Evolutionary conservation across 2,329 filamentous ascomycete genomes (phyloP).

Genomic region (Tolypocladium sp.): DNA sequence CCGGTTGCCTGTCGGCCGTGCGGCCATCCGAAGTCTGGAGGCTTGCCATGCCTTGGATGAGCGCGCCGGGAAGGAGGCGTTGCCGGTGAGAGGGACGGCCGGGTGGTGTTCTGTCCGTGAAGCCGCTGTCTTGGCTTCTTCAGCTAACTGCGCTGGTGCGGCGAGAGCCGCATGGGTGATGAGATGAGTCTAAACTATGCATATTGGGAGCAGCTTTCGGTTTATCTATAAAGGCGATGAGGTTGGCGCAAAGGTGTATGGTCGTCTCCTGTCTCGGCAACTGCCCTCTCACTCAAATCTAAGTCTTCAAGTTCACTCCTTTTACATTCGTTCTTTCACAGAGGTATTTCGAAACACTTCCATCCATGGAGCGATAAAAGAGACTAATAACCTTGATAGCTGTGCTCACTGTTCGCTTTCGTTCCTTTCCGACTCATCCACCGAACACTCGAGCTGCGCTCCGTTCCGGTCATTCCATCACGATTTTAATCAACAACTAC

Average conservation of each 20-base stretch:
- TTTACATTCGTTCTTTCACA: constrained; percentile 1
- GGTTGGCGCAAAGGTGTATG: background rate
- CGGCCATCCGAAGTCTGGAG: background rate
- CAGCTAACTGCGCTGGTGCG: background rate
- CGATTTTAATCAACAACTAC: background rate
- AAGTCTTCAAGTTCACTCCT: background rate
- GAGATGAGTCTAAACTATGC: background rate
- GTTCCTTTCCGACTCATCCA: constrained; percentile 4
- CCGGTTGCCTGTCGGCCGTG: background rate
- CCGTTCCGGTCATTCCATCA: background rate
- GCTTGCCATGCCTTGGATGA: background rate
- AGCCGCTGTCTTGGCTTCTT: background rate
- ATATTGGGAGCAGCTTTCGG: background rate
- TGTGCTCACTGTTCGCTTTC: constrained; percentile 13
- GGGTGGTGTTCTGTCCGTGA: background rate
- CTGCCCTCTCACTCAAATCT: background rate
- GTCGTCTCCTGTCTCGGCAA: background rate
- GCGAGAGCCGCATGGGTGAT: background rate
- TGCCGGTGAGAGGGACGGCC: background rate
- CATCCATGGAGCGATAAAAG: background rate
- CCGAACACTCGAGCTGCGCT: constrained; percentile 7
- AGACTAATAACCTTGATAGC: background rate
- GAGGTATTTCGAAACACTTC: background rate
- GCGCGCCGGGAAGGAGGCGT: background rate
- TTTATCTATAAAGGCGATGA: background rate